These are phyloP conservation scores for Macadamia tetraphylla DNA, from an alignment of 164 flowering plant genomes.

Conservation along the genomic window DNA sequence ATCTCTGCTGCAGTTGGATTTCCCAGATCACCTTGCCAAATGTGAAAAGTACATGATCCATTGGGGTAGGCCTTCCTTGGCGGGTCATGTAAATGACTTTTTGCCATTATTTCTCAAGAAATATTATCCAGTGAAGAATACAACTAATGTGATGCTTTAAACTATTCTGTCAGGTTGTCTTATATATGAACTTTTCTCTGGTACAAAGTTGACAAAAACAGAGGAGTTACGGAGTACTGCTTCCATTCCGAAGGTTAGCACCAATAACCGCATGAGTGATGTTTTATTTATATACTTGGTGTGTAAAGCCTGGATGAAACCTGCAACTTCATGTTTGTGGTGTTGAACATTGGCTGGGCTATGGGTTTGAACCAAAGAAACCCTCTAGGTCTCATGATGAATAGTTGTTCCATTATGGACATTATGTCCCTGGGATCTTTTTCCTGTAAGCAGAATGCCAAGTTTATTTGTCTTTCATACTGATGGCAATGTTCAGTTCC, in stretches of 20 bases:
- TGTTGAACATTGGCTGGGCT: too few relatives aligned
- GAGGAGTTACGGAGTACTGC: slow-evolving; percentile 82
- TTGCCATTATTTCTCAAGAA: background rate
- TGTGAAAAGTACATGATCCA: too few relatives aligned
- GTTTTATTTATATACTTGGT: background rate
- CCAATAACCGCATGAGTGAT: background rate
- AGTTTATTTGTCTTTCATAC: background rate
- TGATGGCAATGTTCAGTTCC: slow-evolving; percentile 22
- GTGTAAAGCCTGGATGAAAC: background rate
- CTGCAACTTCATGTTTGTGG: background rate
- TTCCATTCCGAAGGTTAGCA: slow-evolving; percentile 81
- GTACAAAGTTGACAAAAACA: slow-evolving; percentile 65
- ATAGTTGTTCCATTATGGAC: background rate
- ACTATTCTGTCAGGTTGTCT: slow-evolving; percentile 63
- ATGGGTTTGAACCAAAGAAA: background rate
- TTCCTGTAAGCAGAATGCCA: background rate
- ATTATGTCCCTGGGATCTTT: background rate
- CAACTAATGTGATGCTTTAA: slow-evolving; percentile 2
- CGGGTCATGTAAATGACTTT: too few relatives aligned
- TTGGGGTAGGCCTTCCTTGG: too few relatives aligned
- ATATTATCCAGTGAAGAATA: background rate
- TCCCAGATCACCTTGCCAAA: too few relatives aligned
- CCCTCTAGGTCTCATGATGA: background rate
- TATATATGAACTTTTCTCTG: slow-evolving; percentile 90
- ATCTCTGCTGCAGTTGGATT: too few relatives aligned